phyloP scores from a whole-genome alignment of 2,329 filamentous ascomycete genomes.

The Fusarium protoensiforme region DNA sequence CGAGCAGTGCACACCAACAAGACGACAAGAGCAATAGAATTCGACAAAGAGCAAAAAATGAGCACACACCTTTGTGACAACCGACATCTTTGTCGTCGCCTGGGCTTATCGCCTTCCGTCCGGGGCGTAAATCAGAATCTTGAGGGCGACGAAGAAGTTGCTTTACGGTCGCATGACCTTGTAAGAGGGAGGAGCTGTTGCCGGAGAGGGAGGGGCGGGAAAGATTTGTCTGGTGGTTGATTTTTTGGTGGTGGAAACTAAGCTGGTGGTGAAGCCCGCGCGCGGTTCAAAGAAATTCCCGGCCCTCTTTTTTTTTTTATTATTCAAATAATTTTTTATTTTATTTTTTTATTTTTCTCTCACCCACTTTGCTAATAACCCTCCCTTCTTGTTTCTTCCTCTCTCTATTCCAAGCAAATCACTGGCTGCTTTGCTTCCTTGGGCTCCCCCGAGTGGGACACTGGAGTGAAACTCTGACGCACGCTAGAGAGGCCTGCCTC shows the following conservation, averaged over 20 bases:
- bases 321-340: neutral
- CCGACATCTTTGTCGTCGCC: slow-evolving; percentile 67
- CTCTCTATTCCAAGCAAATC: slow-evolving; percentile 1
- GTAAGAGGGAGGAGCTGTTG: slow-evolving; percentile 38
- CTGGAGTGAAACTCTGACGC: slow-evolving; percentile 33
- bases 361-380: neutral
- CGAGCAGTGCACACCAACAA: neutral
- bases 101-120: slow-evolving; percentile 62
- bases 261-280: slow-evolving; percentile 14
- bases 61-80: slow-evolving; percentile 68
- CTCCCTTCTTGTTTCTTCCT: neutral
- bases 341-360: neutral
- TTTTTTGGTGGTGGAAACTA: slow-evolving; percentile 31
- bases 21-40: neutral
- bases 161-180: slow-evolving; percentile 55
- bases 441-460: slow-evolving; percentile 21
- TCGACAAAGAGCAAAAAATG: slow-evolving; percentile 1
- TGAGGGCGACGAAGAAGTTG: slow-evolving; percentile 49
- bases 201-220: slow-evolving; percentile 20
- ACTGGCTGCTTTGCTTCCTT: slow-evolving; percentile 16
- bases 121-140: slow-evolving; percentile 45
- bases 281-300: slow-evolving; percentile 36
- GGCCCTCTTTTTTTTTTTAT: slow-evolving; percentile 1
- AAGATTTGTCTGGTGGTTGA: slow-evolving; percentile 38
- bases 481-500: slow-evolving; percentile 31